Evolutionary conservation across 495 filamentous ascomycete genomes (phyloP), one percentile per base, ranked within the genome.

Genomic region (Daldinia decipiens): DNA sequence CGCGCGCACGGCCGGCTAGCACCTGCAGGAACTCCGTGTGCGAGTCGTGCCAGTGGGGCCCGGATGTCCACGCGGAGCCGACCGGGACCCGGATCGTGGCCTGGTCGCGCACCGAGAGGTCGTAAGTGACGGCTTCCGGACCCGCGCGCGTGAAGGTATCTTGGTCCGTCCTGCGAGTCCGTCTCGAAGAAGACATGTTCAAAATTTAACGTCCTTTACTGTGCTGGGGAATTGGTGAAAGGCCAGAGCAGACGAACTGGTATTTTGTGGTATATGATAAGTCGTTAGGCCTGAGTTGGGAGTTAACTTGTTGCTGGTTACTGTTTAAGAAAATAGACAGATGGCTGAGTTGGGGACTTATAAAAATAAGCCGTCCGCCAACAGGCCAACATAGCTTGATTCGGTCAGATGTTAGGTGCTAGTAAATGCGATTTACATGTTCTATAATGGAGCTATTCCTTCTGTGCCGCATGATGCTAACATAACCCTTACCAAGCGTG

Each of bases 1-100:
- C 67, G 31, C 59, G 51, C 13, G 78, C 72, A 11, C 50, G 57
- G 7, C 79, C 78, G 4, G 62, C 27, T 26, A 79, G n/a, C 0
- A 81, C 71, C 13, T 54, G 67, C 13, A 81, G 74, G 62, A 72
- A 79, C 65, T 81, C 79, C 26, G 75, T 78, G 63, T 78, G 76
- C 29, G 73, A 65, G 34, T 65, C 68, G 60, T 80, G 79, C 68
- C 67, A 79, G 57, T 80, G 79, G 5, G 75, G 74, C 1, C 79
- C 79, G 40, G 70, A 77, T 15, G 72, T 71, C 79, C 79, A 80
- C 3, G 62, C 51, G 5, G 79, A 80, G 38, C 62, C 56, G 0
- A 43, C 7, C 2, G 75, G 78, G 34, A 79, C 76, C 26, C 68
- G 71, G 52, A 78, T 77, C 11, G 77, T 77, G 47, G 69, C 68